Conservation (phyloP, 2,329 filamentous ascomycete genomes). For the Colletotrichum eleusines region DNA sequence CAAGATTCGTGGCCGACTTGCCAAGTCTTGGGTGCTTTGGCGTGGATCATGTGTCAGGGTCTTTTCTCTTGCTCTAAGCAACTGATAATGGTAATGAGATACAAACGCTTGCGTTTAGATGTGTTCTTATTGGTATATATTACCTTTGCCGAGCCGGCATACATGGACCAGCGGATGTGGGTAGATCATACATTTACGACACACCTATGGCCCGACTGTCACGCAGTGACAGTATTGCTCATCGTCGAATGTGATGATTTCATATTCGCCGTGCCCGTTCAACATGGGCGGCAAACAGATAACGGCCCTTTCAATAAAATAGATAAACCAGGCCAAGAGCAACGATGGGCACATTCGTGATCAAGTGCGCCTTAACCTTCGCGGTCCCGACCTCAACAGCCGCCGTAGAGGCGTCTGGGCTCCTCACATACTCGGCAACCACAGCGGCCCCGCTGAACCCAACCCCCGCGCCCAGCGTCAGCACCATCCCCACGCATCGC, state of each 20-base stretch:
- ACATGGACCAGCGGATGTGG: too few species aligned
- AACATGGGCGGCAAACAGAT: rapidly evolving
- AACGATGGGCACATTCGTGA: conserved; percentile 29
- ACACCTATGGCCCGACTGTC: not conserved
- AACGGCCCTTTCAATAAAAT: not conserved
- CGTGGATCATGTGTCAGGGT: too few species aligned
- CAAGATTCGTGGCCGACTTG: too few species aligned
- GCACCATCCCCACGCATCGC: conserved; percentile 30
- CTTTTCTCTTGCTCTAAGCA: too few species aligned
- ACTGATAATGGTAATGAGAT: too few species aligned
- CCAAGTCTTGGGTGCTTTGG: too few species aligned
- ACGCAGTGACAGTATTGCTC: rapidly evolving
- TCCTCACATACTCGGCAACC: conserved; percentile 24
- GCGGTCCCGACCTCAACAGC: conserved; percentile 23
- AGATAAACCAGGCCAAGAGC: conserved; percentile 24
- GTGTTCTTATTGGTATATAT: too few species aligned
- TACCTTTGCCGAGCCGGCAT: too few species aligned
- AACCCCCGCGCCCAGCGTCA: conserved; percentile 27
- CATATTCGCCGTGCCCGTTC: too few species aligned
- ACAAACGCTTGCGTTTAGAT: too few species aligned
- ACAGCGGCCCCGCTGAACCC: conserved; percentile 33
- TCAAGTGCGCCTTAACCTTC: conserved; percentile 26
- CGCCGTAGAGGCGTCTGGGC: conserved; percentile 9
- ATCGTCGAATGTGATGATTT: rapidly evolving
- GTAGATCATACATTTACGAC: too few species aligned